These are phyloP conservation scores for Neurospora sp. DNA, from an alignment of 495 filamentous ascomycete genomes.

Conservation along the genomic window DNA sequence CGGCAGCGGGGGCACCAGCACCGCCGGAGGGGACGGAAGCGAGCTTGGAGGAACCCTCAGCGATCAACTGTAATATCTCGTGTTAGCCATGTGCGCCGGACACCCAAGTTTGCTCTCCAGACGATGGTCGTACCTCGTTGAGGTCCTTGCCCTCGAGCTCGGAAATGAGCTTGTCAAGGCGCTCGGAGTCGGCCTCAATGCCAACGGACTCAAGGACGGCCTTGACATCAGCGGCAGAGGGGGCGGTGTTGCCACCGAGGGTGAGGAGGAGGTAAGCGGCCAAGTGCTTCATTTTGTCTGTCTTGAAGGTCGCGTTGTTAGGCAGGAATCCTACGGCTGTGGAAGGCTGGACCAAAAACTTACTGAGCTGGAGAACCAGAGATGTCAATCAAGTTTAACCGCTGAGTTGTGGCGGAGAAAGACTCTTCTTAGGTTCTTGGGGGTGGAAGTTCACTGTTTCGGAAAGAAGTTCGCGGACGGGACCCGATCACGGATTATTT, in stretches of 20 bases:
- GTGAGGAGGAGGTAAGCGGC: slow-evolving; percentile 96
- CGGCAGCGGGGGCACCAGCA: slow-evolving; percentile 56
- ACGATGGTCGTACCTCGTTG: slow-evolving; percentile 60
- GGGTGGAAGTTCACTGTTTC: slow-evolving; percentile 12
- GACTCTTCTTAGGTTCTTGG: slow-evolving; percentile 43
- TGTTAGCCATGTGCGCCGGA: slow-evolving; percentile 14
- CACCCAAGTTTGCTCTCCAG: background rate
- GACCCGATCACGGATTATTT: slow-evolving; percentile 17
- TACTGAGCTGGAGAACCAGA: slow-evolving; percentile 38
- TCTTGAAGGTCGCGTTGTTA: background rate
- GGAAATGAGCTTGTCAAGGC: slow-evolving; percentile 70
- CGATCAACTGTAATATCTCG: slow-evolving; percentile 59
- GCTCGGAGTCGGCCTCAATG: slow-evolving; percentile 86
- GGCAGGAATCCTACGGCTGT: background rate
- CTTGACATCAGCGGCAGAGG: slow-evolving; percentile 83
- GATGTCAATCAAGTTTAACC: slow-evolving; percentile 50
- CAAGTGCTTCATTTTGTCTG: slow-evolving; percentile 94
- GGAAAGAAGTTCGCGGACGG: slow-evolving; percentile 7
- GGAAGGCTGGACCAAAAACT: slow-evolving; percentile 13
- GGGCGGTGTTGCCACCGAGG: slow-evolving; percentile 86
- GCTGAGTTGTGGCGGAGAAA: slow-evolving; percentile 43
- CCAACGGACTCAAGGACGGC: slow-evolving; percentile 86
- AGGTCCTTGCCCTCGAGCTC: slow-evolving; percentile 98
- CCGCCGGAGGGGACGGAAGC: slow-evolving; percentile 95
- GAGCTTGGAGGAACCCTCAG: slow-evolving; percentile 84